Evolutionary conservation across 305 asterid species (phyloP).

Genomic region (Fraxinus latifolia): DNA sequence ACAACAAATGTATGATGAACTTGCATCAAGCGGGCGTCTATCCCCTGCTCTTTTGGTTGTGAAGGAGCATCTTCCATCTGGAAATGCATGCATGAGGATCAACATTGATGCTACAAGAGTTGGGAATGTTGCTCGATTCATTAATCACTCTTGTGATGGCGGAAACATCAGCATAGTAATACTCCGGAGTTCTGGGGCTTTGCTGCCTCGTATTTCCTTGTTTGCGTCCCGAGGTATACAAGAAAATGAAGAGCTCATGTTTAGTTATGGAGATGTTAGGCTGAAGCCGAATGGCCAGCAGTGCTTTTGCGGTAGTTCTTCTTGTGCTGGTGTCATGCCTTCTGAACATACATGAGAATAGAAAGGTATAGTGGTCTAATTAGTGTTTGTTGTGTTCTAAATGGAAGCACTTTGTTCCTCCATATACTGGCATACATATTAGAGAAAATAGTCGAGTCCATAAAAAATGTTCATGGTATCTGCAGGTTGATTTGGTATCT

Average conservation of each 20-base stretch:
- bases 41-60: constrained; percentile 78
- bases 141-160: constrained; percentile 92
- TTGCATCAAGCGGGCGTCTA: constrained; percentile 27
- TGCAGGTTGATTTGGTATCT: background rate
- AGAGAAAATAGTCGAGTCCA: background rate
- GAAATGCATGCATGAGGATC: constrained; percentile 67
- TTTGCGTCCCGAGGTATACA: constrained; percentile 60
- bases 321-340: constrained; percentile 69
- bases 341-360: constrained; percentile 59
- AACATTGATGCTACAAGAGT: constrained; percentile 78
- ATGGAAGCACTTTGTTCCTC: background rate
- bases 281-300: constrained; percentile 38
- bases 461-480: background rate
- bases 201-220: constrained; percentile 82
- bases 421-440: background rate
- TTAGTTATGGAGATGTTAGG: constrained; percentile 71
- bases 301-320: constrained; percentile 66
- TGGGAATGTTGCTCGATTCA: constrained; percentile 75
- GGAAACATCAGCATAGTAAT: constrained; percentile 62
- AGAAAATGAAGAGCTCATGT: constrained; percentile 68
- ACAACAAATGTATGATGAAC: constrained; percentile 55
- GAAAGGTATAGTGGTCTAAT: background rate
- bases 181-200: constrained; percentile 74
- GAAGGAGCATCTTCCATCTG: constrained; percentile 77
- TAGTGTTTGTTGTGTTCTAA: background rate